phyloP scores from a whole-genome alignment of 2,329 filamentous ascomycete species.

The Microdochium paspali region DNA sequence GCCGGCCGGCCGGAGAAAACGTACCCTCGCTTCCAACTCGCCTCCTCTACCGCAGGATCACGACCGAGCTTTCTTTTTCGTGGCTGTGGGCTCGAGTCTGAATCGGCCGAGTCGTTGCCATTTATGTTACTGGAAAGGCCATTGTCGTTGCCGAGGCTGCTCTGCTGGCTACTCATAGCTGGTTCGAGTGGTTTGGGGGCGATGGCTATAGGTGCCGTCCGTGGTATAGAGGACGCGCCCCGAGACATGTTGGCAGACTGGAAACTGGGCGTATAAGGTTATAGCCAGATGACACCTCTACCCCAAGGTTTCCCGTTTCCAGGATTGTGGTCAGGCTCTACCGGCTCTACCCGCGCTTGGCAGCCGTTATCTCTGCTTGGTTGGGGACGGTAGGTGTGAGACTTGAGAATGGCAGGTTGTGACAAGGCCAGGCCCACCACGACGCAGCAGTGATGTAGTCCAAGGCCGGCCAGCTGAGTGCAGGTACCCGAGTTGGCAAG shows the following conservation, averaged over 20 bases:
- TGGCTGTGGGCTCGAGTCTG: conserved; percentile 55
- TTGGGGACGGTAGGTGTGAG: neutral
- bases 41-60: conserved; percentile 46
- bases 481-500: neutral
- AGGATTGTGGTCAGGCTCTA: neutral
- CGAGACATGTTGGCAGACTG: conserved; percentile 12
- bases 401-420: neutral
- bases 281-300: conserved; percentile 5
- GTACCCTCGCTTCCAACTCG: conserved; percentile 60
- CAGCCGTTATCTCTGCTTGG: neutral
- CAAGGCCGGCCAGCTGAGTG: neutral
- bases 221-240: conserved; percentile 43
- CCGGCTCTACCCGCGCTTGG: neutral
- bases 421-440: neutral
- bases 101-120: conserved; percentile 42
- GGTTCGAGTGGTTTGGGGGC: conserved; percentile 47
- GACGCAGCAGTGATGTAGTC: neutral
- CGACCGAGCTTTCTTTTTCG: conserved; percentile 72
- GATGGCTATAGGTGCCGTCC: conserved; percentile 58
- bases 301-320: neutral
- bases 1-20: neutral
- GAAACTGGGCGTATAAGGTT: conserved; percentile 13
- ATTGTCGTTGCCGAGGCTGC: conserved; percentile 32
- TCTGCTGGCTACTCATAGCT: conserved; percentile 35
- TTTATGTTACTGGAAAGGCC: conserved; percentile 39